Conservation (phyloP, 441 rosid genomes). For the Adansonia gregorii region DNA sequence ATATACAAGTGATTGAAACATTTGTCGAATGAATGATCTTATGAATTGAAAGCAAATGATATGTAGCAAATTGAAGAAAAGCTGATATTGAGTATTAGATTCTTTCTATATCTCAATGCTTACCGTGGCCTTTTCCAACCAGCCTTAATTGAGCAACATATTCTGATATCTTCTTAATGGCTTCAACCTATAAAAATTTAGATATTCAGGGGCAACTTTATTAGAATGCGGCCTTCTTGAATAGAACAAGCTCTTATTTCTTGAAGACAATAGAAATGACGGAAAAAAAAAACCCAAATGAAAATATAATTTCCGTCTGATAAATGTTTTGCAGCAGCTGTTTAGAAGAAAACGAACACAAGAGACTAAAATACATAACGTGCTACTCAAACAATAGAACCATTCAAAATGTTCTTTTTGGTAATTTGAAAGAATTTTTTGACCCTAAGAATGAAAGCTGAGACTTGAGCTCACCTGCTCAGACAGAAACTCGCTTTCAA, state of each 20-base stretch:
- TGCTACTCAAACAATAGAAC: neutral
- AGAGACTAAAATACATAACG: too few species aligned
- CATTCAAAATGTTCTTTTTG: neutral
- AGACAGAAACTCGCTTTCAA: conserved; percentile 56
- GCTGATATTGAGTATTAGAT: neutral
- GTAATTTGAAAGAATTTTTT: neutral
- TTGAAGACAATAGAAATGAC: neutral
- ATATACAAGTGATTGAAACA: neutral
- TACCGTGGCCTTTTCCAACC: conserved; percentile 80
- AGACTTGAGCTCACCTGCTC: conserved; percentile 55
- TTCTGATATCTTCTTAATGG: conserved; percentile 60
- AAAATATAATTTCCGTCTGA: neutral
- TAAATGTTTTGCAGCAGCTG: neutral
- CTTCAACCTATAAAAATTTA: conserved; percentile 47
- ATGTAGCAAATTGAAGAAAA: conserved; percentile 1
- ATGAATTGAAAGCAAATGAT: neutral
- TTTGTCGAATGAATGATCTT: neutral
- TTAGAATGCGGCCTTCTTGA: neutral
- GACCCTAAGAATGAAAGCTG: neutral
- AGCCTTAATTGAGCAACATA: conserved; percentile 60
- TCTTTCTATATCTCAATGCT: neutral
- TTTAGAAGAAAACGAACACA: neutral
- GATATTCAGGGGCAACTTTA: neutral
- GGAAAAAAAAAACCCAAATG: neutral
- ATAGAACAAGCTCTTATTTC: neutral